Conservation (phyloP, 2,329 filamentous ascomycete species). For the Sphaceloma murrayae region DNA sequence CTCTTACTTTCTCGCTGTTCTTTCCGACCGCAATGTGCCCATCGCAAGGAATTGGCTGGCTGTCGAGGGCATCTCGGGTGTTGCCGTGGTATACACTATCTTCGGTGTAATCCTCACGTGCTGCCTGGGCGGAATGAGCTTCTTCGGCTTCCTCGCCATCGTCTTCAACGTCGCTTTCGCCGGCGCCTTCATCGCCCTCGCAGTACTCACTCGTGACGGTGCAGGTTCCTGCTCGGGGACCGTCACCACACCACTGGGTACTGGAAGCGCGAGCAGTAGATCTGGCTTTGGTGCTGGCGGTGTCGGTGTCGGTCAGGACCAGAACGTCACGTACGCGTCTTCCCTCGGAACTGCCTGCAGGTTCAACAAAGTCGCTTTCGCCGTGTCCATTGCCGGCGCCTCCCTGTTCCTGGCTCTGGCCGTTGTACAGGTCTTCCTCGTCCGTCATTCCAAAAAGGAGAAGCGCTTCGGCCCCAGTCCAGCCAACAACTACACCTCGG, state of each 20-base stretch:
- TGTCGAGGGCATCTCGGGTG: constrained; percentile 59
- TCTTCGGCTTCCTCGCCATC: constrained; percentile 65
- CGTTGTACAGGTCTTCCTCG: constrained; percentile 56
- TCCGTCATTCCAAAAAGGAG: constrained; percentile 62
- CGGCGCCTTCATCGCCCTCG: constrained; percentile 72
- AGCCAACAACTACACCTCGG: constrained; percentile 58
- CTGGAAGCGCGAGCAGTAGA: constrained; percentile 45
- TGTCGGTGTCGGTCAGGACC: constrained; percentile 26
- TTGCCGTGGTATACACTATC: constrained; percentile 63
- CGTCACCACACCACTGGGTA: constrained; percentile 60
- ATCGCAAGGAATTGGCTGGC: constrained; percentile 56
- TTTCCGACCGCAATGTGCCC: constrained; percentile 52
- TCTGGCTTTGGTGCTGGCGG: constrained; percentile 39
- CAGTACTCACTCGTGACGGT: constrained; percentile 62
- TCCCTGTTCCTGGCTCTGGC: constrained; percentile 68
- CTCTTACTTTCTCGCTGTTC: constrained; percentile 72
- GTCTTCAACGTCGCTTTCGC: constrained; percentile 68
- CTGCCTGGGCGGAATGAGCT: constrained; percentile 63
- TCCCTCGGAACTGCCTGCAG: constrained; percentile 55
- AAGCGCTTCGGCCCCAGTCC: constrained; percentile 61
- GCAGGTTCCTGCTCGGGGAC: constrained; percentile 54
- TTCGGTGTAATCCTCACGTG: constrained; percentile 65
- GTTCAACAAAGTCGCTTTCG: constrained; percentile 67
- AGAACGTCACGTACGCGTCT: constrained; percentile 37
- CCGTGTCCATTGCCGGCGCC: constrained; percentile 68